Conservation (phyloP, 768 basidiomycete species). For the Boletus eberwhitei region DNA sequence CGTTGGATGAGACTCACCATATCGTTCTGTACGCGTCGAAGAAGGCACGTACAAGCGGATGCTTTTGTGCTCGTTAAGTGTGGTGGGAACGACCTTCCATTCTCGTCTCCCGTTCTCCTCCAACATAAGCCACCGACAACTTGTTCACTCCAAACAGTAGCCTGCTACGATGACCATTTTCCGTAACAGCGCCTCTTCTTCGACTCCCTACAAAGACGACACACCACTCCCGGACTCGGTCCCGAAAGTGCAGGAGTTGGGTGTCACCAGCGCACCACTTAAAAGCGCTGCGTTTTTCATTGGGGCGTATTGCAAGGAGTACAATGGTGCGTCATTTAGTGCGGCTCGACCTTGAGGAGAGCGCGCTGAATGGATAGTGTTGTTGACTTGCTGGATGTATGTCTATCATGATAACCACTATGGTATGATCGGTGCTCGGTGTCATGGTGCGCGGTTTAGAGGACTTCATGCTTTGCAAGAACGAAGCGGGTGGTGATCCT, state of each 20-base stretch:
- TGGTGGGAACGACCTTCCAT: slow-evolving; percentile 26
- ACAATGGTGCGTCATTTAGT: slow-evolving; percentile 70
- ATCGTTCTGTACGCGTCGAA: not conserved
- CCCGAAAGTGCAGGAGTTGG: slow-evolving; percentile 86
- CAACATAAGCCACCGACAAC: slow-evolving; percentile 13
- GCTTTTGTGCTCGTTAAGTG: not conserved
- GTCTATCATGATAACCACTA: not conserved
- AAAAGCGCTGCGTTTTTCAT: slow-evolving; percentile 98
- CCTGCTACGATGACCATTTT: slow-evolving; percentile 52
- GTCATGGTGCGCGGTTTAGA: slow-evolving; percentile 43
- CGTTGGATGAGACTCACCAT: slow-evolving; percentile 18
- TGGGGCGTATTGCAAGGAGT: slow-evolving; percentile 92
- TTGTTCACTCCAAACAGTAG: slow-evolving; percentile 4
- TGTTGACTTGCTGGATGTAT: not conserved
- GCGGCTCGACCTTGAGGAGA: not conserved
- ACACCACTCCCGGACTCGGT: slow-evolving; percentile 62
- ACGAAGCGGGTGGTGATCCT: slow-evolving; percentile 77
- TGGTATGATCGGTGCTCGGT: not conserved
- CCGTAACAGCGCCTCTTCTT: slow-evolving; percentile 45
- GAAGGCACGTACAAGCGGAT: not conserved
- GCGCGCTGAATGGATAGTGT: slow-evolving; percentile 8
- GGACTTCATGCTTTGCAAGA: slow-evolving; percentile 98
- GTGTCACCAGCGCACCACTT: slow-evolving; percentile 85
- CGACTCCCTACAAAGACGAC: slow-evolving; percentile 56
- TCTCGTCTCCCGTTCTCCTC: slow-evolving; percentile 17